These are phyloP conservation scores for Penicillium samsonianum DNA, from an alignment of 495 filamentous ascomycete genomes.

Conservation along the genomic window DNA sequence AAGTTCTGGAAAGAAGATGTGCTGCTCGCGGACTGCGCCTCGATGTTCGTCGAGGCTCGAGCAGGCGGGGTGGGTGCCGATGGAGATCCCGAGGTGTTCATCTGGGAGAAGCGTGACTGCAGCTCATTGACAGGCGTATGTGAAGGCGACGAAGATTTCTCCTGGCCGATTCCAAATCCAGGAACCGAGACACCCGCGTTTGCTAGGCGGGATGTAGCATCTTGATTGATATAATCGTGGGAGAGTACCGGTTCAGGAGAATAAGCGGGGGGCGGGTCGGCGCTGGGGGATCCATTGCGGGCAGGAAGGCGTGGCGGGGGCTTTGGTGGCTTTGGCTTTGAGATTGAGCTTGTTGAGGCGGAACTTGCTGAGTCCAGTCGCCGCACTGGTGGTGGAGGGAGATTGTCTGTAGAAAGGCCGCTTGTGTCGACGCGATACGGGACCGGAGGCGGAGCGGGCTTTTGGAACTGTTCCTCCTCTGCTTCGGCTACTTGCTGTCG, in stretches of 20 bases:
- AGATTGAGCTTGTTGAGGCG: conserved; percentile 32
- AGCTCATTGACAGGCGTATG: conserved; percentile 61
- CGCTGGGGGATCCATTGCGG: conserved; percentile 54
- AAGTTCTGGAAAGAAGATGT: conserved; percentile 55
- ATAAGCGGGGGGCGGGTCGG: conserved; percentile 57
- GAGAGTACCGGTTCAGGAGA: conserved; percentile 31
- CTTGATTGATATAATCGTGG: conserved; percentile 63
- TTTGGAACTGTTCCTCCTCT: conserved; percentile 42
- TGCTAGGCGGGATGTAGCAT: conserved; percentile 65
- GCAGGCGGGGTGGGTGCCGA: conserved; percentile 35
- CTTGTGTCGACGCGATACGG: conserved; percentile 73
- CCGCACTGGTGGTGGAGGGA: conserved; percentile 69
- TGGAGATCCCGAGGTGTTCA: conserved; percentile 41
- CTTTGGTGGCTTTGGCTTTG: conserved; percentile 50
- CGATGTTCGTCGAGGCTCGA: conserved; percentile 49
- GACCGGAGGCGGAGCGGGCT: conserved; percentile 55
- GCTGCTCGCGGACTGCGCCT: conserved; percentile 39
- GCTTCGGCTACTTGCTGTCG: conserved; percentile 39
- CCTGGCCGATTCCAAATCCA: conserved; percentile 68
- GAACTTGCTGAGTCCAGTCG: conserved; percentile 51
- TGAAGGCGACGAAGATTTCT: conserved; percentile 10
- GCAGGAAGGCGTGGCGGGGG: conserved; percentile 78
- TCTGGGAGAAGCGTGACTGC: conserved; percentile 64
- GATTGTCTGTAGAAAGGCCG: conserved; percentile 63
- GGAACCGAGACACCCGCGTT: conserved; percentile 83